phyloP scores from a whole-genome alignment of 2,329 filamentous ascomycete species.

The Corynespora cassiicola region DNA sequence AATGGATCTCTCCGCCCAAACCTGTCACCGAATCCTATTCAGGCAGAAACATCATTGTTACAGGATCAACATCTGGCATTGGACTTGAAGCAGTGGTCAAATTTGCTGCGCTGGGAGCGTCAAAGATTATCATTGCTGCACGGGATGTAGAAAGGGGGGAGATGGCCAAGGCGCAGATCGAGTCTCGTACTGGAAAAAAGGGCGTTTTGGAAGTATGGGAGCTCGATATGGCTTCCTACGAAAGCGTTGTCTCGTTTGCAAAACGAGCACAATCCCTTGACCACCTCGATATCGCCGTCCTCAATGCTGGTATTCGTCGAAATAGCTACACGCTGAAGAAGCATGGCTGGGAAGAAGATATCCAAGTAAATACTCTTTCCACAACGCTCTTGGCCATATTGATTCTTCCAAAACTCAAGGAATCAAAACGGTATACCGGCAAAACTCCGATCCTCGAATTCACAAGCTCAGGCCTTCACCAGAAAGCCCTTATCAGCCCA shows the following conservation, averaged over 20 bases:
- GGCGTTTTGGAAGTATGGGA: slow-evolving; percentile 44
- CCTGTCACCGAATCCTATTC: slow-evolving; percentile 38
- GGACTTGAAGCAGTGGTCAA: slow-evolving; percentile 47
- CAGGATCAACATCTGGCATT: slow-evolving; percentile 48
- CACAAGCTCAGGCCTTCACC: slow-evolving; percentile 39
- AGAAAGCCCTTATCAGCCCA: slow-evolving; percentile 28
- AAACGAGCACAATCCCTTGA: slow-evolving; percentile 33
- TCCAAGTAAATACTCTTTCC: slow-evolving; percentile 66
- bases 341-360: slow-evolving; percentile 50
- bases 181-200: slow-evolving; percentile 26
- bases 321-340: slow-evolving; percentile 25
- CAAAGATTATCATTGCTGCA: slow-evolving; percentile 47
- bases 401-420: slow-evolving; percentile 50
- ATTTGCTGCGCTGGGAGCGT: slow-evolving; percentile 43
- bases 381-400: slow-evolving; percentile 62
- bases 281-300: slow-evolving; percentile 44
- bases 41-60: slow-evolving; percentile 54
- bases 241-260: slow-evolving; percentile 40
- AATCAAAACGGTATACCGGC: slow-evolving; percentile 25
- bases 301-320: slow-evolving; percentile 48
- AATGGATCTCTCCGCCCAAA: slow-evolving; percentile 43
- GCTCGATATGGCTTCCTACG: slow-evolving; percentile 44
- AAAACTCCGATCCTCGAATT: slow-evolving; percentile 39
- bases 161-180: slow-evolving; percentile 36
- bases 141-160: slow-evolving; percentile 45